Percentiles rank a stretch among this genome's conserved stretches.
Evolutionary conservation across 345 rosid genomes (phyloP).

Genomic region (Corchorus capsularis): DNA sequence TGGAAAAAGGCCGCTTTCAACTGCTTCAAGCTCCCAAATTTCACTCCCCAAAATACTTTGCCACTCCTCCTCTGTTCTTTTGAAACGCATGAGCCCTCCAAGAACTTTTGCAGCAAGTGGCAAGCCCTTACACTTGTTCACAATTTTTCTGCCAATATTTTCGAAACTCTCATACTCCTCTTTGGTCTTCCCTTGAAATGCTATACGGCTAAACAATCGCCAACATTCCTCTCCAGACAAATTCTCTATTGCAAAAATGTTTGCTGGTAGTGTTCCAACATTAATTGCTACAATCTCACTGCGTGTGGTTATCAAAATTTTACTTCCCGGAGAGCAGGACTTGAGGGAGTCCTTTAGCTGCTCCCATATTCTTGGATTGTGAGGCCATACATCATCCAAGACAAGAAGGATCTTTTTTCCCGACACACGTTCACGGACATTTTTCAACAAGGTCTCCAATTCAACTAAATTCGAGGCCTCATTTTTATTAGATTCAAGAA

Average conservation of each 20-base stretch:
- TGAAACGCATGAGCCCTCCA: not conserved
- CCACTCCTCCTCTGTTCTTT: not conserved
- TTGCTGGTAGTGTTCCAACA: not conserved
- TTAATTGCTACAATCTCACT: not conserved
- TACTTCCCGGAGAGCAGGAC: not conserved
- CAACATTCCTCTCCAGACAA: conserved; percentile 9
- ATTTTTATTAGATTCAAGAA: not conserved
- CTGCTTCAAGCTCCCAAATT: not conserved
- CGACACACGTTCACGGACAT: not conserved
- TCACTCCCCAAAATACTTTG: not conserved
- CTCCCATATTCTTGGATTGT: not conserved
- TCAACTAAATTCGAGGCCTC: not conserved
- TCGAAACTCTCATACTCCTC: not conserved
- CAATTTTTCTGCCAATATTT: not conserved
- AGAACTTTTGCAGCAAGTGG: not conserved
- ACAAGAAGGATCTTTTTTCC: conserved; percentile 13
- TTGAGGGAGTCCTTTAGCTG: not conserved
- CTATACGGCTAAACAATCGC: conserved; percentile 2
- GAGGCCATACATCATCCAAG: conserved; percentile 23
- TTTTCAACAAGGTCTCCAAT: not conserved
- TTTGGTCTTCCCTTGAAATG: not conserved
- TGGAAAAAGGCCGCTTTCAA: not conserved
- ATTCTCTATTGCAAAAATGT: not conserved
- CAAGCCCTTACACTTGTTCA: not conserved
- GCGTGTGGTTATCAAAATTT: conserved; percentile 16